Conservation (phyloP, 1,284 basidiomycete species). For the Sphagnurus paluster region DNA sequence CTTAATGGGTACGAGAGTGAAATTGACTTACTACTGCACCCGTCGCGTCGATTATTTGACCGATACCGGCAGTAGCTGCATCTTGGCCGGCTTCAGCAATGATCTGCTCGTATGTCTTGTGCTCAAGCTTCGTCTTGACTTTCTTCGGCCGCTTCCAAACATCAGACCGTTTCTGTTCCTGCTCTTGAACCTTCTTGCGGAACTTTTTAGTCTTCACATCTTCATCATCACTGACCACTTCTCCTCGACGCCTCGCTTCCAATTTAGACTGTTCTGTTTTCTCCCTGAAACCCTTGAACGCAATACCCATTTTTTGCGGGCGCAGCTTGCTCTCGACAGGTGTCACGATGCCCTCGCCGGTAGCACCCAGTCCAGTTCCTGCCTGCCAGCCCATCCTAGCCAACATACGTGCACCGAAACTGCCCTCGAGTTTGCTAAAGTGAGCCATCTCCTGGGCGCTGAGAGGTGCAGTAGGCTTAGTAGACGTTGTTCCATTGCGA, state of each 20-base stretch:
- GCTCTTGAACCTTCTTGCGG: constrained; percentile 52
- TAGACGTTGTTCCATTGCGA: constrained; percentile 47
- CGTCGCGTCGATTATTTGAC: constrained; percentile 92
- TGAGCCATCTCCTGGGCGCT: constrained; percentile 70
- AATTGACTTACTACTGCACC: constrained; percentile 77
- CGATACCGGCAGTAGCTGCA: constrained; percentile 56
- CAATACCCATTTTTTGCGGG: constrained; percentile 84
- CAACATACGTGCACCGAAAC: constrained; percentile 87
- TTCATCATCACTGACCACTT: constrained; percentile 75
- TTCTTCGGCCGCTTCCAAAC: constrained; percentile 84
- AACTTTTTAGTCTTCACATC: constrained; percentile 45
- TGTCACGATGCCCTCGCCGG: constrained; percentile 83
- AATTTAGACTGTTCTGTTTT: constrained; percentile 85
- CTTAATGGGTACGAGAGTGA: constrained; percentile 3
- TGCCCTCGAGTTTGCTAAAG: constrained; percentile 74
- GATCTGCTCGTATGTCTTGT: constrained; percentile 96
- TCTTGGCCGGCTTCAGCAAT: constrained; percentile 80
- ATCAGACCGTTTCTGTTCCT: constrained; percentile 63
- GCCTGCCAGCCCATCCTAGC: constrained; percentile 92
- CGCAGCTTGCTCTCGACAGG: constrained; percentile 86
- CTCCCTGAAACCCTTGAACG: constrained; percentile 84
- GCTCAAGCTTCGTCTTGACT: constrained; percentile 81
- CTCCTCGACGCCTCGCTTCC: constrained; percentile 77
- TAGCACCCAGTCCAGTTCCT: constrained; percentile 79
- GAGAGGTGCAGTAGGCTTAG: constrained; percentile 51